Conservation (phyloP, 2,329 filamentous ascomycete species). For the Ophiostoma ulmi region DNA sequence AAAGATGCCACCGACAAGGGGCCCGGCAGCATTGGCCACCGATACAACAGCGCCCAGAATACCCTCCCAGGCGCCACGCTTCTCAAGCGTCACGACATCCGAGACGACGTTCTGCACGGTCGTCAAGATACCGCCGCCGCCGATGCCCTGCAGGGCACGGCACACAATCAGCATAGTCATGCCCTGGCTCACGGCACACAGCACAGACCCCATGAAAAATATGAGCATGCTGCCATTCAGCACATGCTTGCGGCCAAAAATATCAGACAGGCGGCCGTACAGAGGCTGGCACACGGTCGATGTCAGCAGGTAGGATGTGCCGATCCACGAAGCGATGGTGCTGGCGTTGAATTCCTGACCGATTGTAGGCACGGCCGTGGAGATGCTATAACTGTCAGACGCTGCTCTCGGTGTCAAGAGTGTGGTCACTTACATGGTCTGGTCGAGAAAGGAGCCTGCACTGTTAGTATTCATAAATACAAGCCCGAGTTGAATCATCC, state of each 20-base stretch:
- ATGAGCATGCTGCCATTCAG: slow-evolving; percentile 21
- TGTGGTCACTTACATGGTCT: not conserved
- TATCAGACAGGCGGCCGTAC: slow-evolving; percentile 21
- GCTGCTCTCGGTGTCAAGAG: not conserved
- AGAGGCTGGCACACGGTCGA: slow-evolving; percentile 21
- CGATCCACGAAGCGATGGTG: slow-evolving; percentile 21
- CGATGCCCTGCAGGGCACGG: slow-evolving; percentile 23
- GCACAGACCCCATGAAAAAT: slow-evolving; percentile 25
- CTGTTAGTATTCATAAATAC: not conserved
- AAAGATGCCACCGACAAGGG: not conserved
- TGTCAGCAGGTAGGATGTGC: slow-evolving; percentile 19
- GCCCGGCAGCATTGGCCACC: slow-evolving; percentile 5
- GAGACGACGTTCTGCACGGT: slow-evolving; percentile 23
- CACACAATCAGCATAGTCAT: slow-evolving; percentile 26
- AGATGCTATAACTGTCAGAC: not conserved
- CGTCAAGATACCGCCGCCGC: slow-evolving; percentile 26
- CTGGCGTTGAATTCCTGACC: slow-evolving; percentile 15
- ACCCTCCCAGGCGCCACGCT: slow-evolving; percentile 26
- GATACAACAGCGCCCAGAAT: slow-evolving; percentile 26
- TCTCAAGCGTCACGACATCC: slow-evolving; percentile 25
- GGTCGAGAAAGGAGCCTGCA: not conserved
- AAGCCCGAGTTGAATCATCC: too few relatives aligned
- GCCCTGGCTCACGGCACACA: slow-evolving; percentile 23
- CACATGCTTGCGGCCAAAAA: slow-evolving; percentile 22
- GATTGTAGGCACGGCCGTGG: not conserved